phyloP scores from a whole-genome alignment of 2,329 filamentous ascomycete species.

The Didymellaceae sp. region DNA sequence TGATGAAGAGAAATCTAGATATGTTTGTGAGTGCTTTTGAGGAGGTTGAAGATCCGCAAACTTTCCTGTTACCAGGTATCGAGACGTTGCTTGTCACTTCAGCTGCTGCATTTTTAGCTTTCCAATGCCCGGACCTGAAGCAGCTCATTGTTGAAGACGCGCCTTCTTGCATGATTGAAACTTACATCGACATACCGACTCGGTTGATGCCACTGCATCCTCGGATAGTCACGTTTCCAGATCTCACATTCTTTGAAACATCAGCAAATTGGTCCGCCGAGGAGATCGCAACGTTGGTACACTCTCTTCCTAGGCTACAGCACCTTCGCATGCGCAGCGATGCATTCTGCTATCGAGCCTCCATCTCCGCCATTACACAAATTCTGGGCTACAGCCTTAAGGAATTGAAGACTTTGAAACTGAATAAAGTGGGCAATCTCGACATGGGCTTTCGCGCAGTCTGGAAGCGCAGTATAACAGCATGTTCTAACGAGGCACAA shows the following conservation, averaged over 20 bases:
- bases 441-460: conserved; percentile 24
- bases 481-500: conserved; percentile 16
- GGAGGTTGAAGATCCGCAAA: background rate
- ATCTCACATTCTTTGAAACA: conserved; percentile 19
- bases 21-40: conserved; percentile 21
- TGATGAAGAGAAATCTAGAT: conserved; percentile 29
- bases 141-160: conserved; percentile 18
- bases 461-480: conserved; percentile 23
- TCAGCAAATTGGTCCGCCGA: conserved; percentile 20
- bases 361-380: conserved; percentile 14
- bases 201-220: conserved; percentile 11
- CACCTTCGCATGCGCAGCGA: conserved; percentile 22
- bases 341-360: conserved; percentile 23
- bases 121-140: conserved; percentile 20
- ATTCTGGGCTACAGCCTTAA: conserved; percentile 11
- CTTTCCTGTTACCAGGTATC: conserved; percentile 13
- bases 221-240: background rate
- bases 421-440: conserved; percentile 22
- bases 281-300: conserved; percentile 18
- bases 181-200: conserved; percentile 13
- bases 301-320: conserved; percentile 13
- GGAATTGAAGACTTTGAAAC: conserved; percentile 11
- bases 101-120: conserved; percentile 18
- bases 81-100: conserved; percentile 16
- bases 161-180: conserved; percentile 20